phyloP scores from a whole-genome alignment of 108 stramenopile species.

The Nitzschia putrida region DNA sequence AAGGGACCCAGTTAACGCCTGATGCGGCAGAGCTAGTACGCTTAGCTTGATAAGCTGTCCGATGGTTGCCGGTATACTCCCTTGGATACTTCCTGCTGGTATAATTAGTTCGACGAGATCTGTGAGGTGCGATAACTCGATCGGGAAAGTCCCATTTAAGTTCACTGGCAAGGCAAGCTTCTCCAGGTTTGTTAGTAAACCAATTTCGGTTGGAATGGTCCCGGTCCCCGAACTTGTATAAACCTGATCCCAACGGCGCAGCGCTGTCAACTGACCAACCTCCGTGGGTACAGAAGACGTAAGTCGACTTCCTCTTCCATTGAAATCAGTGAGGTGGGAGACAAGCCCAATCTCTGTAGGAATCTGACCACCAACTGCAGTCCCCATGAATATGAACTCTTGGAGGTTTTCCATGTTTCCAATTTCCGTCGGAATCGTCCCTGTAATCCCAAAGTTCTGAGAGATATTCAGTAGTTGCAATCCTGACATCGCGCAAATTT shows the following conservation, averaged over 20 bases:
- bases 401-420: not conserved
- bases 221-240: conserved; percentile 40
- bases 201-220: conserved; percentile 58
- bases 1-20: conserved; percentile 46
- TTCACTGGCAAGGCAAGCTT: conserved; percentile 38
- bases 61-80: conserved; percentile 49
- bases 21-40: conserved; percentile 35
- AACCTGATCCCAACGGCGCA: conserved; percentile 41
- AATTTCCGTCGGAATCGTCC: conserved; percentile 19
- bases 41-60: conserved; percentile 41
- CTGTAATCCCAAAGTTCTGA: conserved; percentile 34
- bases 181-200: conserved; percentile 43
- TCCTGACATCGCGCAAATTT: conserved; percentile 15
- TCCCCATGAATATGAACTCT: not conserved
- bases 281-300: conserved; percentile 53
- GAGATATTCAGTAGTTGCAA: conserved; percentile 1
- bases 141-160: conserved; percentile 50
- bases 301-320: conserved; percentile 3
- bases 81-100: conserved; percentile 26
- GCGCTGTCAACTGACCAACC: conserved; percentile 50
- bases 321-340: not conserved
- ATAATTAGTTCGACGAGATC: conserved; percentile 52
- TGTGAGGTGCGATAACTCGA: conserved; percentile 44
- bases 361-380: not conserved
- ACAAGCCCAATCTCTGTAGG: conserved; percentile 15